phyloP scores from a whole-genome alignment of 2,329 filamentous ascomycete species.

The Diplodia intermedia region DNA sequence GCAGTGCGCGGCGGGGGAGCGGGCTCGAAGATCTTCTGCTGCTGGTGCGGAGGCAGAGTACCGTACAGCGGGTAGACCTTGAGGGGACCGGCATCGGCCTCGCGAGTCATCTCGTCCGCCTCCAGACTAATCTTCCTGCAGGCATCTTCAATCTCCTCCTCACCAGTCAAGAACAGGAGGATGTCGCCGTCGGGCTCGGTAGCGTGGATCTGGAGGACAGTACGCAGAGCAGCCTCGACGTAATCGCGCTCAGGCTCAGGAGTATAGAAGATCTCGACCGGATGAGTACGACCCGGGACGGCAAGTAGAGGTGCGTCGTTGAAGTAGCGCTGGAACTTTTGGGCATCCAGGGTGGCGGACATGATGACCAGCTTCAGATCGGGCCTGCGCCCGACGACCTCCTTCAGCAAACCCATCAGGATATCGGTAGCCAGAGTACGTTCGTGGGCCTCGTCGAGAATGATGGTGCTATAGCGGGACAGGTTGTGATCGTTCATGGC shows the following conservation, averaged over 20 bases:
- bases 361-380: conserved; percentile 97
- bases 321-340: conserved; percentile 98
- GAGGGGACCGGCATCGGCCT: conserved; percentile 89
- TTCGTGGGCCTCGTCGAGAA: conserved; percentile 98
- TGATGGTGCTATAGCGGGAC: conserved; percentile 91
- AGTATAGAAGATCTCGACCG: conserved; percentile 98
- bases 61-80: conserved; percentile 94
- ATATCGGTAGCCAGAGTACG: conserved; percentile 96
- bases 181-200: conserved; percentile 93
- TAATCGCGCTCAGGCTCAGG: conserved; percentile 96
- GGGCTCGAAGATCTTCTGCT: conserved; percentile 93
- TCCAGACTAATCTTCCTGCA: conserved; percentile 90
- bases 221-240: conserved; percentile 91
- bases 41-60: conserved; percentile 87
- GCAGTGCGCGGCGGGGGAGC: conserved; percentile 75
- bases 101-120: conserved; percentile 86
- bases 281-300: conserved; percentile 92
- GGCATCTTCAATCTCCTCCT: conserved; percentile 98
- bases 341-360: conserved; percentile 92
- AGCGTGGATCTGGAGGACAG: conserved; percentile 95
- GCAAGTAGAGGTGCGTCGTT: conserved; percentile 90
- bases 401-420: conserved; percentile 91
- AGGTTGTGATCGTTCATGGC: conserved; percentile 91
- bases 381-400: conserved; percentile 82
- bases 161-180: conserved; percentile 91